Evolutionary conservation across 2,329 filamentous ascomycete genomes (phyloP), one percentile per base, ranked within the genome.

Genomic region (Aspergillus ochraceus): DNA sequence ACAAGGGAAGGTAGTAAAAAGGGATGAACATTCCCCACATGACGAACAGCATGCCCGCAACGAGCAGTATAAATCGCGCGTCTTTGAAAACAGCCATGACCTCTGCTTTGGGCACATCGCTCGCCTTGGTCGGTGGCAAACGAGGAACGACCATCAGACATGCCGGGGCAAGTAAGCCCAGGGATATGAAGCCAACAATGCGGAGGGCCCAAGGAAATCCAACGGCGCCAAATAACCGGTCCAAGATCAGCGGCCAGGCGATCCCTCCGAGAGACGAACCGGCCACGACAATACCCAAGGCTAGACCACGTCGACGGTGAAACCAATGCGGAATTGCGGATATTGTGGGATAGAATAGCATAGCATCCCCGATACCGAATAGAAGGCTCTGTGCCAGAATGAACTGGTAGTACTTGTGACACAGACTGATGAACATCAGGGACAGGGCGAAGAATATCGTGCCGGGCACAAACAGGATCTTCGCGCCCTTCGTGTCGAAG

Each of bases 401-500:
- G 8, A 55, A 30, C 54, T 55, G 54, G 46, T 55, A 55, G 9
- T 55, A 55, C 46, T 55, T 11, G 3, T 20, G 12, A 9, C 24
- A 55, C 11, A 55, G 22, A n/a, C 54, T 55, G 54, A 46, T 11
- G 29, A 55, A 22, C 54, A 55, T 55, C 17, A 55, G 10, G 29
- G 54, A 29, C 14, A 55, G 3, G 9, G 47, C 54, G 12, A 49
- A 55, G 12, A 42, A 65, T 61, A 83, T 76, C 5, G 77, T 78
- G 14, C 83, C 83, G 55, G 76, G 68, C 1, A 81, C 36, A 3
- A 84, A 69, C 0, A 89, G 74, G 47, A 76, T 80, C 29, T 81
- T 80, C 0, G 87, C 86, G 0, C 88, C 88, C 61, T 85, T 83
- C 57, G 79, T 83, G 67, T 90, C 88, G 64, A 82, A 88, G 0